Base-by-base conservation (phyloP, 2,329 filamentous ascomycete genomes). In the Trichocomaceae sp. region DNA sequence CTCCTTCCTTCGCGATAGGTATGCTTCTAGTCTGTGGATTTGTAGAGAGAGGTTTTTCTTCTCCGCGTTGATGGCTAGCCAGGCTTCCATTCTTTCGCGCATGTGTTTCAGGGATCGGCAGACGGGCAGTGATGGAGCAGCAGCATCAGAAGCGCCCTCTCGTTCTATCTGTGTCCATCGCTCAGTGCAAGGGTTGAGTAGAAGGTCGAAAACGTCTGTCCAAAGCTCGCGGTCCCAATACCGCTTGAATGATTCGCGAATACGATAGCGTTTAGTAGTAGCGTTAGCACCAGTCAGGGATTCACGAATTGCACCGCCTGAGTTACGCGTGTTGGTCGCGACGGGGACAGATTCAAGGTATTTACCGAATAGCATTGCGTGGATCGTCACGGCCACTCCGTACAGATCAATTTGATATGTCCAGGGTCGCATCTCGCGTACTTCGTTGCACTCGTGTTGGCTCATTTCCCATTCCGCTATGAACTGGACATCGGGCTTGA, bases 181-280 rank as follows among this genome's bases (percentile, higher is more conserved):
- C 2, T 81, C 78, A 2, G 62, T 62, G 9, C 64, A 63, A 0
- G 92, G 91, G 70, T 99, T 99, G 44, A 99, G 77, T 60, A 97
- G 73, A 56, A 97, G 64, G 60, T 91, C 87, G 69, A 99, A 95
- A 47, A 87, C 84, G 57, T 87, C 84, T 2, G 68, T 73, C 93
- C 93, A 99, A 45, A 97, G 83, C 49, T 96, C 90, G 48, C 85
- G 87, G 77, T 97, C 91, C 93, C 93, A 99, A 73, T 99, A 99
- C 45, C 93, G 76, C 77, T 99, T 99, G 58, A 97, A 74, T 13
- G 78, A 82, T 72, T 96, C 92, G 50, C 86, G 82, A 61, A 96
- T 84, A 59, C 81, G 83, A 74, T 96, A 97, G 47, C 79, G 84
- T 66, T 87, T 84, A 1, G 79, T 23, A 9, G 15, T 35, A 3